Base-by-base conservation (phyloP, 75 land plant species). In the Pinus albicaulis region DNA sequence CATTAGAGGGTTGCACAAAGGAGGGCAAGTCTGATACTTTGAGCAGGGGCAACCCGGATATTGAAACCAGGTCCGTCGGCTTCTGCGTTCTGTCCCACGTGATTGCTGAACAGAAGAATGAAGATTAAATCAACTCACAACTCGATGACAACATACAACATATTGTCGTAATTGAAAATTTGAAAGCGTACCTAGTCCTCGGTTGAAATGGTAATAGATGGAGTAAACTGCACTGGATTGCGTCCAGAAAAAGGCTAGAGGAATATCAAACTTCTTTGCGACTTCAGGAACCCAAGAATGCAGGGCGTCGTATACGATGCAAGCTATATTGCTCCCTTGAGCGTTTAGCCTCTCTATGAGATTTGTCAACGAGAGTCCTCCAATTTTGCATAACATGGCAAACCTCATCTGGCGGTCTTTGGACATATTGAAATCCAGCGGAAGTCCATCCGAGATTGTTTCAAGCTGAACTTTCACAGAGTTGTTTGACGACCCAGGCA, bases 221-320 rank as follows among this genome's bases (percentile, higher is more conserved):
- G 86, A 62, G 60, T 82, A 76, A 74, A 80, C 76, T 41, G 88
- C 83, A 65, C 77, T 73, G 3, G 96, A 86, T 56, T 91, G 93
- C 7, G 86, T 80, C 91, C 86, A 91, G 41, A 91, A 82, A 81
- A 89, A 58, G 11, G 84, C 91, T 24, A 59, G 31, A 13, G 91
- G 89, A 57, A 91, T 55, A 4, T 78, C 78, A 7, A 84, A 48
- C 4, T 76, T 77, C 2, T 52, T 83, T 10, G 93, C 91, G 3
- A 88, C 88, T 78, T 82, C 82, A 22, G 75, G 71, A 22, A 71
- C 89, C 91, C 87, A 88, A 0, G 90, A 88, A 14, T 86, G 52
- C 56, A 91, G 81, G 14, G 89, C 79, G 56, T 86, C 88, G 74
- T 78, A 80, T 36, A 89, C 77, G 3, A 91, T 28, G 76, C 87